Base-by-base conservation (phyloP, 2,329 filamentous ascomycete species). In the Cryphonectria carpinicola region DNA sequence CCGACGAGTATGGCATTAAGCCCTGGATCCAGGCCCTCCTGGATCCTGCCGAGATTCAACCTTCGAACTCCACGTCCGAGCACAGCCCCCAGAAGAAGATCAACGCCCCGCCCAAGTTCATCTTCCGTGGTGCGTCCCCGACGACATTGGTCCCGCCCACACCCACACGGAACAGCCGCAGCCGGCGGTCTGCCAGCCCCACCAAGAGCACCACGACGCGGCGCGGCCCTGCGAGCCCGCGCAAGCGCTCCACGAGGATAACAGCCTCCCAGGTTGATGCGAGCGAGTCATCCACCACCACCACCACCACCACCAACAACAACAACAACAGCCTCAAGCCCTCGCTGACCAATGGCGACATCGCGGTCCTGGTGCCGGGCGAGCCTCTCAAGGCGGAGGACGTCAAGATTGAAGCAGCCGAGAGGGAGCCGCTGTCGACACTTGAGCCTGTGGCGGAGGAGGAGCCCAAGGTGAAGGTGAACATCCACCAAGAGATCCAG, bases 11-110 rank as follows among this genome's bases (percentile, higher is more conserved):
- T 80, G 87, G 89, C 70, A 94, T 98, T 80, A 82, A 87, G 65
- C 86, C 92, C 61, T 99, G 96, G 96, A 93, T 99, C 75, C 89
- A 89, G 70, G 96, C 96, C n/a, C 87, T 99, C 25, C 87, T 99
- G 65, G 95, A 98, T 79, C 90, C 94, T n/a, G 85, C 91, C 73
- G 91, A 94, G 39, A 97, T 98, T 72, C 79, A 84, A 60, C 79
- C 85, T 39, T 83, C 85, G 10, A 87, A 85, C 67, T 84, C 88
- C 37, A 89, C 89, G 32, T 64, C 72, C 14, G 76, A 79, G 67
- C 75, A 74, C 74, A 91, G 91, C 74, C 88, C 93, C 69, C 87
- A 90, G 74, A 94, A 93, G 83, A 88, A 86, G 72, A 97, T 98
- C 74, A 83, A 88, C 22, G 90, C 93, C 35, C 96, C 96, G 62